Base-by-base conservation (phyloP, 495 filamentous ascomycete genomes). In the Parachaetomium inaequale region DNA sequence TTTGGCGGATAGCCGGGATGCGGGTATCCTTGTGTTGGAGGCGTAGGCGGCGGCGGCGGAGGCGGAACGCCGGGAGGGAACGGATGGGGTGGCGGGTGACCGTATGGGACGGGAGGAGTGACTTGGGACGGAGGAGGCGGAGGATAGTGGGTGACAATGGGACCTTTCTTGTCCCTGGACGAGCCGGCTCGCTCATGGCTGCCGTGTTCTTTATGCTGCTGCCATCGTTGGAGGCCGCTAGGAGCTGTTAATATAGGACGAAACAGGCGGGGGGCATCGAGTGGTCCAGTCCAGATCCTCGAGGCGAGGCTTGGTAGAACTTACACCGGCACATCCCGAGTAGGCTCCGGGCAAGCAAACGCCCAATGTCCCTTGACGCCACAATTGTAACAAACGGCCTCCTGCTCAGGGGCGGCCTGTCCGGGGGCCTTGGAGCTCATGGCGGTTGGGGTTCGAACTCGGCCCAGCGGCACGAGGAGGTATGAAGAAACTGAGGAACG, bases 261-360 rank as follows among this genome's bases (percentile, higher is more conserved):
- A 38, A 32, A 36, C 25, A 7, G 19, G 23, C 43, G 40, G 14
- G 32, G 21, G 7, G 3, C n/a, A 63, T 23, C 14, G 45, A 61
- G 51, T 43, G 36, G 10, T 25, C 1, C 43, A 46, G 1, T 19
- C 43, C 43, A 25, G 19, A 6, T n/a, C 4, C 12, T 11, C 26
- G 21, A 19, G 4, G 28, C 4, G 15, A 32, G 15, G 17, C 7
- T 26, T 3, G 29, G 45, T 55, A 59, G 19, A 47, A 84, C 87
- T 81, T 77, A 90, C 87, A 76, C 83, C 67, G 85, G 84, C 34
- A 78, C 74, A 58, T 73, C 67, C 58, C 84, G 61, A 23, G 72
- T 74, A 31, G 76, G 72, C 67, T 83, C 76, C 8, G 81, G 81
- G 64, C 82, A 84, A 55, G 77, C 79, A 19, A 76, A 63, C 14